Conservation (phyloP, 108 stramenopile species). For the Nannochloropsis salina region DNA sequence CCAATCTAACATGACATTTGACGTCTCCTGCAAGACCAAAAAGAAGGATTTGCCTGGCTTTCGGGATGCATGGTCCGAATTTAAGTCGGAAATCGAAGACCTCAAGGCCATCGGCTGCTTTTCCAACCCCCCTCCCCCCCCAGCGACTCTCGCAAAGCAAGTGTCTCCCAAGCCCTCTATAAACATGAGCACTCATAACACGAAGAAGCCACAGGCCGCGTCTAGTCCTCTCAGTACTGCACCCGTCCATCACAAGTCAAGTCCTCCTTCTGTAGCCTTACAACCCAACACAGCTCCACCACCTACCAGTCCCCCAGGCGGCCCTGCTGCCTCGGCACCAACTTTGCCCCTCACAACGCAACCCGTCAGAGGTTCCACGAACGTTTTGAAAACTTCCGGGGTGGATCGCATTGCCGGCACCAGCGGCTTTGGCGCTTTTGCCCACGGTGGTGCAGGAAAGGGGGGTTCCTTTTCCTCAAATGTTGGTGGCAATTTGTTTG, state of each 20-base stretch:
- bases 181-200: no score
- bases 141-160: neutral
- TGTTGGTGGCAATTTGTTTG: neutral
- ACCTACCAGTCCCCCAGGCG: no score
- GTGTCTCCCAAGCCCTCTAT: no score
- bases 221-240: no score
- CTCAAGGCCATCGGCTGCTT: neutral
- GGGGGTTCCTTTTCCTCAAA: neutral
- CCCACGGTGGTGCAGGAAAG: neutral
- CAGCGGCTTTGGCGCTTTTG: neutral
- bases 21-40: neutral
- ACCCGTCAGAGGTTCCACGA: neutral
- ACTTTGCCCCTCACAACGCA: no score
- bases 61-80: neutral
- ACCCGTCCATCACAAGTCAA: no score
- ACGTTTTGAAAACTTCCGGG: neutral
- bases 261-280: no score
- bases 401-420: neutral
- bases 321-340: no score
- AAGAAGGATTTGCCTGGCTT: slow-evolving; percentile 6
- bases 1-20: no score
- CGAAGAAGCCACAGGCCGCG: no score
- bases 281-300: no score
- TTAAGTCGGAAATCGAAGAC: neutral
- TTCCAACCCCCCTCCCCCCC: neutral